phyloP scores from a whole-genome alignment of 2,329 filamentous ascomycete genomes.

The Neopestalotiopsis sp. region DNA sequence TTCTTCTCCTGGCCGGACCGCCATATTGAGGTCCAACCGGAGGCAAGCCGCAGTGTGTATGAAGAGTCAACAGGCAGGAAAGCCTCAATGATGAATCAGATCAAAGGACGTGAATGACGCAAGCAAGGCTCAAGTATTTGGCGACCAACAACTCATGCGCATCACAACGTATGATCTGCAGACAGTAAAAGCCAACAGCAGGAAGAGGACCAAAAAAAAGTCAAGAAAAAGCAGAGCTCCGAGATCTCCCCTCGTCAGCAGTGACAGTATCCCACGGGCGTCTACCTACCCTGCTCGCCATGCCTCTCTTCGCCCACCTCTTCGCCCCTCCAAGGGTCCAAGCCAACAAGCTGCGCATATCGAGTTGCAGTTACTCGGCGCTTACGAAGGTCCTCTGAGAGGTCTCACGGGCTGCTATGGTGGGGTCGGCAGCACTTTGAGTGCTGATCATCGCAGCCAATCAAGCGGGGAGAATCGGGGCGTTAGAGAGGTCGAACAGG shows the following conservation, averaged over 20 bases:
- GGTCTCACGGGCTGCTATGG: slow-evolving; percentile 26
- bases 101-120: not conserved
- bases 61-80: not conserved
- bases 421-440: slow-evolving; percentile 26
- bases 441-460: slow-evolving; percentile 20
- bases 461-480: slow-evolving; percentile 5
- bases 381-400: slow-evolving; percentile 34
- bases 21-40: slow-evolving; percentile 38
- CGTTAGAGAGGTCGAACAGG: not conserved
- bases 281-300: not conserved
- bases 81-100: not conserved
- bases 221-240: not conserved
- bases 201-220: not conserved
- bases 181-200: not conserved
- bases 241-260: not conserved
- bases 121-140: not conserved
- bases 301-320: not conserved
- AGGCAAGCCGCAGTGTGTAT: not conserved
- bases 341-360: slow-evolving; percentile 1
- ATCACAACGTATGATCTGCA: not conserved
- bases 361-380: slow-evolving; percentile 25
- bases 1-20: slow-evolving; percentile 50
- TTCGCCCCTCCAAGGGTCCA: not conserved
- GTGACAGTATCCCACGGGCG: not conserved
- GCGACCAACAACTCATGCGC: not conserved